Evolutionary conservation across 306 rosid species (phyloP), one percentile per base, ranked within the genome.

Genomic region (Vicia faba): DNA sequence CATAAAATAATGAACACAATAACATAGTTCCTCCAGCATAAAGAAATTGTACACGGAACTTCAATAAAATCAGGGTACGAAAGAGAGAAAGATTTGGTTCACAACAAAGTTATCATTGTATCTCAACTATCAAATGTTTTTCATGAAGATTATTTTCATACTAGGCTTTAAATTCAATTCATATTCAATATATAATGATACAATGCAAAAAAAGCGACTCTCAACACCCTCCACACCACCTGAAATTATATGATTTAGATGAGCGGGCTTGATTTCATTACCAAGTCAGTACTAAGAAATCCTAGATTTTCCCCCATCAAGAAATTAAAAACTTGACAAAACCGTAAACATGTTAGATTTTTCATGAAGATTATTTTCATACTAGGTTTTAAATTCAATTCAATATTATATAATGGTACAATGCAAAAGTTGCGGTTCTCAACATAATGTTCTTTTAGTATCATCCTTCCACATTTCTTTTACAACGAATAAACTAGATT

Each of bases 361-460:
- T 20, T 39, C 25, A 43, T 7, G 18, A 57, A 12, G 66, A 36
- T 10, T 61, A 56, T 14, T 43, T 59, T 39, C 44, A 25, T 8
- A 14, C 20, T 11, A 56, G 31, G 16, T 63, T 1, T 36, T 8
- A 26, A 20, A 25, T 6, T 55, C 19, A 2, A 26, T 26, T 55
- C 13, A n/a, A 26, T 35, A 12, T 20, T 36, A 36, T n/a, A 3
- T 6, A 59, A 8, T n/a, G 16, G 20, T 51, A 63, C 13, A 46
- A 18, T 6, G 53, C 13, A 76, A 9, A 35, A 64, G 8, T n/a
- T 31, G n/a, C 18, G 60, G 64, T 73, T 74, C 20, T 59, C 19
- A 15, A 10, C 20, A 58, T 18, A 49, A 57, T 13, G 64, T 68
- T 63, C 75, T 64, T 59, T 39, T 5, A 56, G 75, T 23, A 68